Conservation (phyloP, 148 eudicot genomes). For the Rhododendron ferrugineum region DNA sequence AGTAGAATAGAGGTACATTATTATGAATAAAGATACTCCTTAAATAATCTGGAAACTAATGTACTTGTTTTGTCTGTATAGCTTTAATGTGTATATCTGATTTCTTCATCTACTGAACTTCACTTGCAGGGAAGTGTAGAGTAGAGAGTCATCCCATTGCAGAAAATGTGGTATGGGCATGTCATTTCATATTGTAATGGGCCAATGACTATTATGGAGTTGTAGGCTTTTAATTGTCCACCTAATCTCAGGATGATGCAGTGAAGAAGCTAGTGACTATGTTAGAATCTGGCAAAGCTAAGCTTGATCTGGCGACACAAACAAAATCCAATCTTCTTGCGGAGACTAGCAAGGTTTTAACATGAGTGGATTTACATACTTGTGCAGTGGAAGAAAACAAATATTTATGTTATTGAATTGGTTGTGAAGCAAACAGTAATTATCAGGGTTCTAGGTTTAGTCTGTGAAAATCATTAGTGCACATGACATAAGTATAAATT, state of each 20-base stretch:
- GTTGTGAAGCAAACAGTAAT: not conserved
- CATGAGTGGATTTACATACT: slow-evolving; percentile 1
- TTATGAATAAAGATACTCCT: not conserved
- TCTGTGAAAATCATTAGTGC: not conserved
- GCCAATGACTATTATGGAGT: not conserved
- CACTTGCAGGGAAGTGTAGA: slow-evolving; percentile 18
- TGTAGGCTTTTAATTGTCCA: not conserved
- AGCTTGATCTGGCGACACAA: slow-evolving; percentile 39
- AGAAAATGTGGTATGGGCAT: slow-evolving; percentile 19
- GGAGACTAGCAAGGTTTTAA: slow-evolving; percentile 57
- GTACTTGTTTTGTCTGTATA: not conserved
- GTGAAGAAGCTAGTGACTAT: slow-evolving; percentile 22
- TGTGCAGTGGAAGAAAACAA: not conserved
- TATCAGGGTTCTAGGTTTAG: not conserved
- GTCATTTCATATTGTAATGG: not conserved
- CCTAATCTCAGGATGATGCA: slow-evolving; percentile 26
- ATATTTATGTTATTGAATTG: not conserved
- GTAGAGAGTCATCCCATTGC: not conserved
- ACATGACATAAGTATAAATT: not conserved
- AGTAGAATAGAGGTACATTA: not conserved
- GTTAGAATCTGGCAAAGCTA: slow-evolving; percentile 52
- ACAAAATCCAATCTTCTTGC: slow-evolving; percentile 37
- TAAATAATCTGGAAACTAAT: not conserved
- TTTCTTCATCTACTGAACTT: slow-evolving; percentile 9
- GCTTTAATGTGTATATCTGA: not conserved